Base-by-base conservation (phyloP, 495 filamentous ascomycete species). In the Lasiosphaeria ovina region DNA sequence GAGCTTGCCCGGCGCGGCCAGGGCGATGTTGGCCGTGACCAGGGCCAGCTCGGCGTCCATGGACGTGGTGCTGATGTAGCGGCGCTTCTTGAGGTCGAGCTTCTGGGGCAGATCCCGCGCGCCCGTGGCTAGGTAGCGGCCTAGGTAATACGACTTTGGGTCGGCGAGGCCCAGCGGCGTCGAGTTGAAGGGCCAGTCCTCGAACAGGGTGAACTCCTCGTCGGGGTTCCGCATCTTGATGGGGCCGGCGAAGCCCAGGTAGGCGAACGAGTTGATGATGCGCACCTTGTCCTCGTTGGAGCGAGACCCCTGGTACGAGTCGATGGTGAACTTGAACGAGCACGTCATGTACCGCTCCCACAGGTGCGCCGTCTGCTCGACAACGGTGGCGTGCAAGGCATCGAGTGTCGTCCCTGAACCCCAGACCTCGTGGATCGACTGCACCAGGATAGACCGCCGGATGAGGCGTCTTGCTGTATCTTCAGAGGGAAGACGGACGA, bases 11-110 rank as follows among this genome's bases (percentile, higher is more conserved):
- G 92, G 89, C 0, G 77, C 88, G 1, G 92, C 90, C 12, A 88
- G 84, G 0, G 91, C 87, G 54, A 99, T 83, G 70, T 99, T 99
- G 1, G 92, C 93, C 0, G 92, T 98, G 32, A 99, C 79, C 2
- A 99, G 84, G 32, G 90, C 87, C 45, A 99, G 77, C 69, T 97
- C 95, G 0, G 95, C 88, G 71, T 98, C 94, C 93, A 99, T 97
- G 11, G 89, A 91, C 0, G 94, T 99, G 0, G 93, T 98, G 66
- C 88, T 90, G 66, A 99, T 97, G 69, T 98, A 98, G 47, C 79
- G 77, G 6, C 94, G 82, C 73, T 94, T 96, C 76, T 99, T 99
- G 11, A 99, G 78, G 68, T 93, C 91, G 65, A 94, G 92, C 59
- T 83, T 89, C 32, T 81, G 76, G 17, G 93, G 79, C n/a, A 85